phyloP scores from a whole-genome alignment of 202 grass and related monocot genomes.

The Digitaria exilis region DNA sequence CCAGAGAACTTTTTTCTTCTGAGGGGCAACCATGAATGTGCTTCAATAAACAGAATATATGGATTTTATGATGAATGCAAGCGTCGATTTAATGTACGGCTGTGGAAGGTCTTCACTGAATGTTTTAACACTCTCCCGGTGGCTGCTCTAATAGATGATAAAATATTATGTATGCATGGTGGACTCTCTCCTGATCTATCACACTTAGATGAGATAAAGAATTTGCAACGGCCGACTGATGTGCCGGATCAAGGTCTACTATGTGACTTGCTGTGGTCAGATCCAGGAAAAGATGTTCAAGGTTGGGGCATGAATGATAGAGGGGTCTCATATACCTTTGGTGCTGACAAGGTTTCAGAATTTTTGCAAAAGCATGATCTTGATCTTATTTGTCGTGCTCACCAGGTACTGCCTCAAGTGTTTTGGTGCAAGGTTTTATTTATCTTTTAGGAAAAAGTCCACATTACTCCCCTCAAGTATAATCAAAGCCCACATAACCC shows the following conservation, averaged over 20 bases:
- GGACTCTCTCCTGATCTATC: conserved; percentile 84
- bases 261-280: conserved; percentile 92
- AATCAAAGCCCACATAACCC: no score
- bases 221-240: conserved; percentile 62
- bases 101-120: conserved; percentile 92
- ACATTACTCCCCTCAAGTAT: no score
- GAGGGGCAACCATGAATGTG: conserved; percentile 88
- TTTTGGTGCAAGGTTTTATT: conserved; percentile 3
- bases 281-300: conserved; percentile 82
- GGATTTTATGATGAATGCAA: conserved; percentile 98
- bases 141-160: conserved; percentile 90
- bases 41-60: conserved; percentile 98
- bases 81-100: conserved; percentile 79
- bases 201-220: conserved; percentile 79
- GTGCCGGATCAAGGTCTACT: conserved; percentile 81
- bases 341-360: conserved; percentile 75
- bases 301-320: conserved; percentile 97
- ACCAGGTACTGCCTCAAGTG: conserved; percentile 58
- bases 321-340: conserved; percentile 93
- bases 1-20: conserved; percentile 88
- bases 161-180: conserved; percentile 97
- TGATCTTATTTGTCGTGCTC: conserved; percentile 87
- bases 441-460: no score
- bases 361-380: conserved; percentile 80
- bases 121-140: conserved; percentile 96